Evolutionary conservation across 2,329 filamentous ascomycete species (phyloP), one percentile per base, ranked within the genome.

Genomic region (Fusarium nurragi): DNA sequence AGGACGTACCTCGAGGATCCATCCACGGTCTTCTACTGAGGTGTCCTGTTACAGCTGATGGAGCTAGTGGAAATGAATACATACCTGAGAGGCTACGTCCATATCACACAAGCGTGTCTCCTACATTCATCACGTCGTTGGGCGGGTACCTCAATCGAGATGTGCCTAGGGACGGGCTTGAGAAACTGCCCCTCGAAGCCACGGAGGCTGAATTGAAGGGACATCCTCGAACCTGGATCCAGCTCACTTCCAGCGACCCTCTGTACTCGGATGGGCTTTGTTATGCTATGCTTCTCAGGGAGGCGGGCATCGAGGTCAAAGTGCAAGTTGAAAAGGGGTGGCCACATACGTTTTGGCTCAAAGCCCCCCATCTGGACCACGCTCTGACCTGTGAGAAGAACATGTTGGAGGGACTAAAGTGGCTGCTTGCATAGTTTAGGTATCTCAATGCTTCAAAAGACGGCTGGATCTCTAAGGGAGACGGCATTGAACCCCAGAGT

Each of bases 291-390:
- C 69, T 75, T 4, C 68, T 85, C 56, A 73, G 70, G 37, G 70
- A 75, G 13, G 76, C 74, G 5, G 79, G 78, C 12, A 75, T 78
- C 1, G 75, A 79, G 13, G 78, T 83, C 0, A 75, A 69, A 54
- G 67, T 81, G 8, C 77, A 80, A 63, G 75, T 83, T 3, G 75
- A 82, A 25, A 59, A 68, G 51, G 82, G 82, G 10, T 84, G 78
- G 76, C 81, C 82, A 18, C 83, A 85, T 73, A 85, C 83, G 9
- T 84, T 83, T 66, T 84, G 83, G 83, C 68, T 84, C 55, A 80
- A 71, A 77, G 68, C 77, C 19, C 81, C 79, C 30, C 71, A 77
- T 54, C 65, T 83, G 66, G 68, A 76, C 13, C 72, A 75, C 64
- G 78, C 81, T 7, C 64, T 78, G 16, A 67, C 74, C 62, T 80